Evolutionary conservation across 805 yeast species (phyloP).

Genomic region (Saccharomycopsis capsularis): DNA sequence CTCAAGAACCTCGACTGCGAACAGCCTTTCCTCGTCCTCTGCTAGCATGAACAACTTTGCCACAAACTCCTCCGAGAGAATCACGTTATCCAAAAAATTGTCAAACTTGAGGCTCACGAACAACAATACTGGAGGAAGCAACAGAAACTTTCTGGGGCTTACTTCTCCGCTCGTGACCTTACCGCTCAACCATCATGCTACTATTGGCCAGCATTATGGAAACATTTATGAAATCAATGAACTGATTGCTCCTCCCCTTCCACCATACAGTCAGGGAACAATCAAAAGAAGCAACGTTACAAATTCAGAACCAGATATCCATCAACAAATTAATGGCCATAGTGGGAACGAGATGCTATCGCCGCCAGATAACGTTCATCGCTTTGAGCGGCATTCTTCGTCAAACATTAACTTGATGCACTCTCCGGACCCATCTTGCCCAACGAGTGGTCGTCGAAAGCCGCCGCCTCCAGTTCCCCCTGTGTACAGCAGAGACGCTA

Average conservation of each 20-base stretch:
- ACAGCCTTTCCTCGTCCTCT: slow-evolving; percentile 10
- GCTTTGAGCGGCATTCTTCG: background rate
- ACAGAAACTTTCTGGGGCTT: background rate
- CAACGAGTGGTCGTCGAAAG: background rate
- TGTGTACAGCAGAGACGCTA: too few relatives aligned
- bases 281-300: background rate
- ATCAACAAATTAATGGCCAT: background rate
- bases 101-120: slow-evolving; percentile 16
- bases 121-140: slow-evolving; percentile 8
- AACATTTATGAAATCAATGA: too few relatives aligned
- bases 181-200: background rate
- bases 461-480: slow-evolving; percentile 4
- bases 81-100: slow-evolving; percentile 18
- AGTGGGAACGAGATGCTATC: background rate
- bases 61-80: slow-evolving; percentile 11
- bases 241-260: too few relatives aligned
- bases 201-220: background rate
- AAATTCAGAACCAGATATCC: background rate
- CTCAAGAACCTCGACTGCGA: slow-evolving; percentile 17
- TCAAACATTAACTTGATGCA: background rate
- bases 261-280: too few relatives aligned
- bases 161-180: too few relatives aligned
- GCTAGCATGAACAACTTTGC: slow-evolving; percentile 1
- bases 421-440: background rate
- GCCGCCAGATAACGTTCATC: background rate